A percentile compares a stretch with the other conserved stretches of the same genome.
phyloP scores from a whole-genome alignment of 2,329 filamentous ascomycete genomes.

The Cladosporium sp. region DNA sequence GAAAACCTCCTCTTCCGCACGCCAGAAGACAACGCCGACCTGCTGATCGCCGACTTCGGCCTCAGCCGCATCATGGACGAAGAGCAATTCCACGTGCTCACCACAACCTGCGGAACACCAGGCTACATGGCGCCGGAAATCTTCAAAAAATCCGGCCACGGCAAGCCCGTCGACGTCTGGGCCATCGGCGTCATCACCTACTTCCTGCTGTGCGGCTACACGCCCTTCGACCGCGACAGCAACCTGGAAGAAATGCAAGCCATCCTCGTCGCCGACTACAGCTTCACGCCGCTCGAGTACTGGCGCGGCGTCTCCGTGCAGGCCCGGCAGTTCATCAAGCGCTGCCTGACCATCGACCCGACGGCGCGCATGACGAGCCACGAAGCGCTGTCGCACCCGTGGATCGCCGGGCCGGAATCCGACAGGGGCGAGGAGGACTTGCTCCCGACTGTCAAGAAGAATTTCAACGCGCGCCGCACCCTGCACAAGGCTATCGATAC shows the following conservation, averaged over 20 bases:
- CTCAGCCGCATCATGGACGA: constrained; percentile 98
- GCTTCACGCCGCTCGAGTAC: constrained; percentile 90
- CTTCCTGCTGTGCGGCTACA: constrained; percentile 96
- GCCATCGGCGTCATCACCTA: constrained; percentile 98
- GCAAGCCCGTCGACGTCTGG: constrained; percentile 98
- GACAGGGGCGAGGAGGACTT: constrained; percentile 50
- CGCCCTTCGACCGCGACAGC: constrained; percentile 93
- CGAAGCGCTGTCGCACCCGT: constrained; percentile 63
- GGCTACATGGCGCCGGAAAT: constrained; percentile 99
- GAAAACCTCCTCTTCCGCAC: constrained; percentile 97
- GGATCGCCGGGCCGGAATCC: constrained; percentile 56
- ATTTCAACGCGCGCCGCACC: constrained; percentile 63
- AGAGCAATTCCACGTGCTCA: constrained; percentile 95
- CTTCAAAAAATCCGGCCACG: constrained; percentile 97
- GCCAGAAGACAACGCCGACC: constrained; percentile 94
- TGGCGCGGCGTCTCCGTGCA: constrained; percentile 88
- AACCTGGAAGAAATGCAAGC: constrained; percentile 99
- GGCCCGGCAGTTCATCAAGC: constrained; percentile 84
- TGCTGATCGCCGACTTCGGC: constrained; percentile 96
- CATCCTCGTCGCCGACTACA: constrained; percentile 94
- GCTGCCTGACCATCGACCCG: constrained; percentile 88
- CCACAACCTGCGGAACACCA: constrained; percentile 94
- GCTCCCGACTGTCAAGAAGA: constrained; percentile 64
- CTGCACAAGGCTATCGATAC: constrained; percentile 66
- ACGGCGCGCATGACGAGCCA: constrained; percentile 86